Evolutionary conservation across 192 early-diverging fungal species (phyloP).

Genomic region (Backusella circina): DNA sequence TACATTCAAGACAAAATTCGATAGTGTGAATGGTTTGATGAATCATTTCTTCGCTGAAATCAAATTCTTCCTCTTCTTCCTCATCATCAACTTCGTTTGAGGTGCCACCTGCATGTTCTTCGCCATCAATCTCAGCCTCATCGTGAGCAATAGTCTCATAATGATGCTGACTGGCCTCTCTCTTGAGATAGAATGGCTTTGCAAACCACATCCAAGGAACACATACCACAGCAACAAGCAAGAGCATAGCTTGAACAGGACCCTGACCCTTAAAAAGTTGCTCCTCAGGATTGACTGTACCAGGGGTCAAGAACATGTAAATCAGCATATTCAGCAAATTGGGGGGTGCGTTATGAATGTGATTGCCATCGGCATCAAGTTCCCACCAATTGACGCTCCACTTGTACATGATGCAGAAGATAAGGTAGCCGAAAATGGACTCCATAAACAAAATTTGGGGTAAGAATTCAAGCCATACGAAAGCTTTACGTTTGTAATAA

Average conservation of each 20-base stretch:
- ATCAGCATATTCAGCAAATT: constrained; percentile 97
- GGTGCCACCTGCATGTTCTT: constrained; percentile 41
- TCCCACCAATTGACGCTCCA: constrained; percentile 94
- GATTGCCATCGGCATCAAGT: constrained; percentile 58
- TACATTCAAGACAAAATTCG: constrained; percentile 92
- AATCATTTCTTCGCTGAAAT: constrained; percentile 95
- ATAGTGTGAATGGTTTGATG: constrained; percentile 98
- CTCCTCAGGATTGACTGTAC: constrained; percentile 62
- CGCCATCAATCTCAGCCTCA: constrained; percentile 30
- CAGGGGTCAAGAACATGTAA: constrained; percentile 98
- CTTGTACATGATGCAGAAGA: constrained; percentile 92
- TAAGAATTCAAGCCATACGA: constrained; percentile 85
- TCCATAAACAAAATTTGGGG: constrained; percentile 95
- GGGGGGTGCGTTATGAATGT: constrained; percentile 75
- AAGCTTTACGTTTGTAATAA: constrained; percentile 80
- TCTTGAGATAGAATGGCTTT: constrained; percentile 86
- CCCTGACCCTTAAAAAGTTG: constrained; percentile 88
- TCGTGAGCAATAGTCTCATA: constrained; percentile 50
- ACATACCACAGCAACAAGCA: constrained; percentile 82
- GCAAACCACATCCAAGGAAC: constrained; percentile 97
- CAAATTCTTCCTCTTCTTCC: constrained; percentile 63
- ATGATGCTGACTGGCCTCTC: constrained; percentile 81
- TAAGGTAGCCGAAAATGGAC: constrained; percentile 94
- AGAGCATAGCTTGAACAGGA: constrained; percentile 72
- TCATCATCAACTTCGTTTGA: constrained; percentile 68